These are phyloP conservation scores for Colletotrichum zoysiae DNA, from an alignment of 2,329 filamentous ascomycete genomes.

Conservation along the genomic window DNA sequence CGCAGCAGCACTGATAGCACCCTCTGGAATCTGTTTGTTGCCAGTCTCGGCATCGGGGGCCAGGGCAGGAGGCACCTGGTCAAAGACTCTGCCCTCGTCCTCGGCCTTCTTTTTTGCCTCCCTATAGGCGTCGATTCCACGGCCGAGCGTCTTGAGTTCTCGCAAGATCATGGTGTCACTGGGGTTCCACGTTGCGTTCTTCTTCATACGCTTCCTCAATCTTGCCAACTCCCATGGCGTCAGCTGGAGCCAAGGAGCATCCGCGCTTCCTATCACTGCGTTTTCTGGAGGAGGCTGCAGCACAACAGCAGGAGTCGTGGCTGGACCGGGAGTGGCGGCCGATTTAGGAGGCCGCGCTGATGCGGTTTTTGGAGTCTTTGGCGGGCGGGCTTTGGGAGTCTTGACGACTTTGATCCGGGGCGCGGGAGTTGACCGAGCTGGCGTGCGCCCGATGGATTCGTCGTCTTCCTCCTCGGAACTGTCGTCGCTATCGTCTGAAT, in stretches of 20 bases:
- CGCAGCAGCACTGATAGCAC: constrained; percentile 70
- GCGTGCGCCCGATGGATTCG: constrained; percentile 46
- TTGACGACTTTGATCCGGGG: constrained; percentile 66
- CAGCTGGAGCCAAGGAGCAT: constrained; percentile 75
- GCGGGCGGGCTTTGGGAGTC: constrained; percentile 46
- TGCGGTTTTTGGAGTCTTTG: constrained; percentile 57
- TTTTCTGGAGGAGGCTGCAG: constrained; percentile 71
- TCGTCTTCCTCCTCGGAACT: constrained; percentile 62
- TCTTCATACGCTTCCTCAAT: constrained; percentile 89
- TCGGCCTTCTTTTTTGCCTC: constrained; percentile 75
- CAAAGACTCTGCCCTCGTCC: constrained; percentile 73
- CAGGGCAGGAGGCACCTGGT: constrained; percentile 56
- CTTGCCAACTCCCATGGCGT: constrained; percentile 75
- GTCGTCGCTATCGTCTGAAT: constrained; percentile 65
- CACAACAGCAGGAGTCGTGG: constrained; percentile 52
- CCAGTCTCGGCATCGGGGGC: constrained; percentile 64
- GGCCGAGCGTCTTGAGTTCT: constrained; percentile 78
- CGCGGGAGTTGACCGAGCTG: constrained; percentile 50
- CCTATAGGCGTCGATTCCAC: constrained; percentile 73
- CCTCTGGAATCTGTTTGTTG: constrained; percentile 66
- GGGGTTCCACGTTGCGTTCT: constrained; percentile 87
- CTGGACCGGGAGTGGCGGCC: constrained; percentile 47
- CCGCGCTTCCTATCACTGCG: constrained; percentile 67
- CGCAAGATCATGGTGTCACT: constrained; percentile 88
- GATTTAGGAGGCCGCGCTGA: constrained; percentile 45